phyloP scores from a whole-genome alignment of 2,329 filamentous ascomycete genomes.

The Talaromyces sp. region DNA sequence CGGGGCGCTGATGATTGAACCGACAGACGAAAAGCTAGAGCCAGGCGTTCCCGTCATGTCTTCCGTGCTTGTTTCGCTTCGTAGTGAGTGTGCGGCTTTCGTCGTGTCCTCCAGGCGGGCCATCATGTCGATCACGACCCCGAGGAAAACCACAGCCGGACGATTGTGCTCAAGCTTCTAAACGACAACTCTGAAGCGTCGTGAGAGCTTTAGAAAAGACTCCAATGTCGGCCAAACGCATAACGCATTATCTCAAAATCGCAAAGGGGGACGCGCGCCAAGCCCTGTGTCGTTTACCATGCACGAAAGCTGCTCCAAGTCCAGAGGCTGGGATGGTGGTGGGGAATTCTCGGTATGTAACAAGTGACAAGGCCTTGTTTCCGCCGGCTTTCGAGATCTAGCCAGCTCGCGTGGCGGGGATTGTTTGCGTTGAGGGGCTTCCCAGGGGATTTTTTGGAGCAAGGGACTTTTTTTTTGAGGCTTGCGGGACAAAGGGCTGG shows the following conservation, averaged over 20 bases:
- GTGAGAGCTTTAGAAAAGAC: not conserved
- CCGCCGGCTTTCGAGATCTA: not conserved
- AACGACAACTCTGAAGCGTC: not conserved
- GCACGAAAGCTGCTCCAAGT: not conserved
- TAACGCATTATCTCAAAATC: not conserved
- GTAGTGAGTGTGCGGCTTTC: constrained; percentile 25
- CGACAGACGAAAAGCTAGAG: constrained; percentile 17
- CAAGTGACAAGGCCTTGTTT: not conserved
- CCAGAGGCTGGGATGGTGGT: not conserved
- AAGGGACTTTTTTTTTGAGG: not conserved
- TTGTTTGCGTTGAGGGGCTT: not conserved
- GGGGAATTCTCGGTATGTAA: not conserved
- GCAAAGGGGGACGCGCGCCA: not conserved
- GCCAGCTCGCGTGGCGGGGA: not conserved
- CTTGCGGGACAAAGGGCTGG: not conserved
- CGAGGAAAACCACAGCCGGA: not conserved
- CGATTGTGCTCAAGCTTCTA: not conserved
- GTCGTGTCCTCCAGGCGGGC: constrained; percentile 31
- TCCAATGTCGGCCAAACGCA: not conserved
- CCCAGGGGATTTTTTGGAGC: not conserved
- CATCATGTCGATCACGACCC: constrained; percentile 29
- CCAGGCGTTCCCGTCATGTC: constrained; percentile 25
- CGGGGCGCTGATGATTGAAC: constrained; percentile 19
- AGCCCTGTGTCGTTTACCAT: not conserved
- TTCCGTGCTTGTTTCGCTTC: constrained; percentile 23